A percentile compares a stretch with the other conserved stretches of the same genome.
Evolutionary conservation across 1,284 basidiomycete species (phyloP).

Genomic region (Ustilago trichophora): DNA sequence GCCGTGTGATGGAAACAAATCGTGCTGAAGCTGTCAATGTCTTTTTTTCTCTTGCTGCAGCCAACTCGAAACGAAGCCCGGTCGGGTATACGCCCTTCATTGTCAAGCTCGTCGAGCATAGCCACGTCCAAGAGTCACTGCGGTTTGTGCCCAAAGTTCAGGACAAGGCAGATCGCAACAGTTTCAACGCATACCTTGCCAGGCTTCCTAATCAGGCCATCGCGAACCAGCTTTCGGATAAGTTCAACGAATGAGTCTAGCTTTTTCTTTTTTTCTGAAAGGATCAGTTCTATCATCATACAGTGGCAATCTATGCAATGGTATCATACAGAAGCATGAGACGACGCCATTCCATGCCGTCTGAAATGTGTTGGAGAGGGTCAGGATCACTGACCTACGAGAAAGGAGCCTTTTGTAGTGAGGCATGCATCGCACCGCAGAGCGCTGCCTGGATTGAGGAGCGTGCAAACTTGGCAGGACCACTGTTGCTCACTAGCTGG

Average conservation of each 20-base stretch:
- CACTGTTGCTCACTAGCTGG: slow-evolving; percentile 4
- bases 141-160: slow-evolving; percentile 49
- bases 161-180: slow-evolving; percentile 51
- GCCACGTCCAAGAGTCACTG: slow-evolving; percentile 52
- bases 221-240: slow-evolving; percentile 38
- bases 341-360: too few relatives aligned
- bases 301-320: too few relatives aligned
- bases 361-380: too few relatives aligned
- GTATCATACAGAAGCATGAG: too few relatives aligned
- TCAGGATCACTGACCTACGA: slow-evolving; percentile 19
- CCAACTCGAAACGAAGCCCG: slow-evolving; percentile 75
- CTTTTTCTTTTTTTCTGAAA: too few relatives aligned
- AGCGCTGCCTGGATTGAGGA: slow-evolving; percentile 16
- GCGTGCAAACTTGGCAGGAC: slow-evolving; percentile 38
- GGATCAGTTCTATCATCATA: too few relatives aligned
- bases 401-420: slow-evolving; percentile 20
- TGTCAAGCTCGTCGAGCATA: slow-evolving; percentile 50
- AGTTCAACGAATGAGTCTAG: slow-evolving; percentile 21
- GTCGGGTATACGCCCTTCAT: slow-evolving; percentile 77
- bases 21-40: too few relatives aligned
- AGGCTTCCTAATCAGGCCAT: slow-evolving; percentile 24
- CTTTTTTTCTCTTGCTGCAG: too few relatives aligned
- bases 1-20: too few relatives aligned
- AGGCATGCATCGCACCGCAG: slow-evolving; percentile 31
- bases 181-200: slow-evolving; percentile 28